phyloP scores from a whole-genome alignment of 495 filamentous ascomycete genomes.

The Pseudoneurospora amorphoporcata region DNA sequence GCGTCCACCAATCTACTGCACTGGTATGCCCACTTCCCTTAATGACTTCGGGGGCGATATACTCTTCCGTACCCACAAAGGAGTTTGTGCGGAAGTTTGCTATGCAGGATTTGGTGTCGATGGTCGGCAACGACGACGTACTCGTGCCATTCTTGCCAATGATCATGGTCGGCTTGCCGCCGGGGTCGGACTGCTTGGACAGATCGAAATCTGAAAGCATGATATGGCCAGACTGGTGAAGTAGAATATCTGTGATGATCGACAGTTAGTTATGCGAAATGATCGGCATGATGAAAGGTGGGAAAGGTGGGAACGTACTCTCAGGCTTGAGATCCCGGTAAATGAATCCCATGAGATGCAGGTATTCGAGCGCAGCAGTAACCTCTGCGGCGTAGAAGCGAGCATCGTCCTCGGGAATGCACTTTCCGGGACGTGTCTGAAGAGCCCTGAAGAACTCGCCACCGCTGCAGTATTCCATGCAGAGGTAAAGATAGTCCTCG shows the following conservation, averaged over 20 bases:
- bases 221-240: constrained; percentile 97
- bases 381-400: constrained; percentile 97
- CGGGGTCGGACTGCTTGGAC: constrained; percentile 93
- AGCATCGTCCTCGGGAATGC: constrained; percentile 92
- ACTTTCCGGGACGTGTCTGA: constrained; percentile 94
- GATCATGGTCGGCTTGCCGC: constrained; percentile 95
- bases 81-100: constrained; percentile 97
- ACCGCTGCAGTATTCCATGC: constrained; percentile 99
- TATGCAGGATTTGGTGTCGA: constrained; percentile 97
- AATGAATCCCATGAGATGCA: constrained; percentile 98
- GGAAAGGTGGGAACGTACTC: constrained; percentile 48
- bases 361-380: constrained; percentile 92
- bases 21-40: constrained; percentile 97
- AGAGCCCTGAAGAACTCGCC: constrained; percentile 96
- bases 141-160: constrained; percentile 73
- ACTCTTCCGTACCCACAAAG: constrained; percentile 97
- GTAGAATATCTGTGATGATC: constrained; percentile 65
- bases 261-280: constrained; percentile 5
- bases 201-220: constrained; percentile 99
- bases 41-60: constrained; percentile 97
- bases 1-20: constrained; percentile 98
- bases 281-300: neutral
- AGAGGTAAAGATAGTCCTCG: constrained; percentile 94
- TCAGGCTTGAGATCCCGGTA: constrained; percentile 97
- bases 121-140: constrained; percentile 74